A percentile compares a stretch with the other conserved stretches of the same genome.
Evolutionary conservation across 2,329 filamentous ascomycete species (phyloP).

Genomic region (Dactylellina drechsleri): DNA sequence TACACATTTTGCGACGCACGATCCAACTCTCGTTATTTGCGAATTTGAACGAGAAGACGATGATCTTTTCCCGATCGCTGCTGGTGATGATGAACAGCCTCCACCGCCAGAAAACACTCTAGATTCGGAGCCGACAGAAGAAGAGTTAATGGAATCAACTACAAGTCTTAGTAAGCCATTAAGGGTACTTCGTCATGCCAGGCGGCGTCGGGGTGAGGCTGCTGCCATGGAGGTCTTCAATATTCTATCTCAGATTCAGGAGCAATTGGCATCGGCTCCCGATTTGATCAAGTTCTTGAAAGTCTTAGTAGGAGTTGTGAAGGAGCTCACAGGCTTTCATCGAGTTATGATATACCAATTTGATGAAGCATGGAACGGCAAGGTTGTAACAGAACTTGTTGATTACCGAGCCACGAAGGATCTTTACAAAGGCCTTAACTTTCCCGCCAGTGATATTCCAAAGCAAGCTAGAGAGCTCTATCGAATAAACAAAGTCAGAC

Average conservation of each 20-base stretch:
- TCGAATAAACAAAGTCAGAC: slow-evolving; percentile 85
- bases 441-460: slow-evolving; percentile 86
- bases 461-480: slow-evolving; percentile 89
- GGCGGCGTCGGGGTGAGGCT: slow-evolving; percentile 79
- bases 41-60: slow-evolving; percentile 91
- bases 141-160: slow-evolving; percentile 80
- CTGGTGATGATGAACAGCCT: slow-evolving; percentile 68
- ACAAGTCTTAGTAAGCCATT: slow-evolving; percentile 79
- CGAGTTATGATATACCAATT: slow-evolving; percentile 95
- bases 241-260: slow-evolving; percentile 90
- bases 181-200: slow-evolving; percentile 77
- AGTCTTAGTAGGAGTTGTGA: slow-evolving; percentile 83
- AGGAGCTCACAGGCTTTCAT: slow-evolving; percentile 89
- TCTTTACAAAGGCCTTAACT: slow-evolving; percentile 86
- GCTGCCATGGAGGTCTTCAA: slow-evolving; percentile 90
- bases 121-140: slow-evolving; percentile 74
- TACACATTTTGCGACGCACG: slow-evolving; percentile 75
- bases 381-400: slow-evolving; percentile 86
- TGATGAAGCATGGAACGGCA: slow-evolving; percentile 81
- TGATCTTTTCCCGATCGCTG: slow-evolving; percentile 72
- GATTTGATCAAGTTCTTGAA: slow-evolving; percentile 79
- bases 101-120: slow-evolving; percentile 77
- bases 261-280: slow-evolving; percentile 79
- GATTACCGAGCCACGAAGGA: slow-evolving; percentile 82
- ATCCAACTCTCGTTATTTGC: slow-evolving; percentile 75